Conservation (phyloP, 2,329 filamentous ascomycete species). For the Grosmannia serpens region DNA sequence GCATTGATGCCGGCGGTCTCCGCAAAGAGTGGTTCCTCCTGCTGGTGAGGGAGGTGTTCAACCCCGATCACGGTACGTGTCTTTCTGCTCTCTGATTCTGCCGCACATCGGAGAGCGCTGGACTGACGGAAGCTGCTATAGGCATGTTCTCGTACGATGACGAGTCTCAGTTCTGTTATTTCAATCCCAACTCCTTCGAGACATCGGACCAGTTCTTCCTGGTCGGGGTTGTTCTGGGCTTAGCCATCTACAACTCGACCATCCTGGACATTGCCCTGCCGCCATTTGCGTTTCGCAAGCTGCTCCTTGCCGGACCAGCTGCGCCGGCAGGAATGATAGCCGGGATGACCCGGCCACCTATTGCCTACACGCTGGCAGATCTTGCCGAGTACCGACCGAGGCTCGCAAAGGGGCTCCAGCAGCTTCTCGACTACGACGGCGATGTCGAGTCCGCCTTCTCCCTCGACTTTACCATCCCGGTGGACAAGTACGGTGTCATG, state of each 20-base stretch:
- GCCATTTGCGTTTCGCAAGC: conserved; percentile 79
- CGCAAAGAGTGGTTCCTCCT: conserved; percentile 93
- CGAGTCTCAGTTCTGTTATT: conserved; percentile 83
- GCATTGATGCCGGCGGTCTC: conserved; percentile 78
- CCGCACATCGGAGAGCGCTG: neutral
- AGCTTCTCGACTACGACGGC: conserved; percentile 72
- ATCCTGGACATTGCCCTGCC: conserved; percentile 83
- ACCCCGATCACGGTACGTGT: conserved; percentile 69
- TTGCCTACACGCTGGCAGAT: conserved; percentile 70
- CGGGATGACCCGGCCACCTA: conserved; percentile 45
- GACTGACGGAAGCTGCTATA: conserved; percentile 20
- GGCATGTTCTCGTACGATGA: conserved; percentile 91
- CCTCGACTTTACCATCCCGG: conserved; percentile 67
- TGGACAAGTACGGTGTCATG: conserved; percentile 63
- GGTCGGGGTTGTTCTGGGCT: conserved; percentile 73
- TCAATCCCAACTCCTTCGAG: conserved; percentile 82
- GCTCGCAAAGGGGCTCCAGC: conserved; percentile 62
- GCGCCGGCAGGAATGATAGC: conserved; percentile 37
- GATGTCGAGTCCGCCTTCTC: conserved; percentile 72
- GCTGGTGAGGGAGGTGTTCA: conserved; percentile 79
- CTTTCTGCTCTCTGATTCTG: neutral
- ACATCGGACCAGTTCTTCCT: conserved; percentile 87
- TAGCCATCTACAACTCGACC: conserved; percentile 91
- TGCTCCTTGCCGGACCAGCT: conserved; percentile 64
- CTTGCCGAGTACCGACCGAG: conserved; percentile 70